Evolutionary conservation across 73 alveolate species (phyloP).

Genomic region (Tetrahymena thermophila): DNA sequence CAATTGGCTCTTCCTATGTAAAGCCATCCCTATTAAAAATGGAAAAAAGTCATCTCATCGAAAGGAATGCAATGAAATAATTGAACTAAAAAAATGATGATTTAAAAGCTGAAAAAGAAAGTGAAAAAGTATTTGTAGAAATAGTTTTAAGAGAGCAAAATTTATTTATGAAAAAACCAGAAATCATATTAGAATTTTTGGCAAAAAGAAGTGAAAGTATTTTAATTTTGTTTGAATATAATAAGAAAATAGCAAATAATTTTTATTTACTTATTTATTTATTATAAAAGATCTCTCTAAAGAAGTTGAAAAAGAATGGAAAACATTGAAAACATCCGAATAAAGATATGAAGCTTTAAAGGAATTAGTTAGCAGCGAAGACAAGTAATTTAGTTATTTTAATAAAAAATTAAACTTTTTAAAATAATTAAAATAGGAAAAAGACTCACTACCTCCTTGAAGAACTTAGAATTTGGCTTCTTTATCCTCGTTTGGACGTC

Average conservation of each 20-base stretch:
- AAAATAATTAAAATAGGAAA: not conserved
- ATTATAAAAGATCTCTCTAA: not conserved
- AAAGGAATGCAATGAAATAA: not conserved
- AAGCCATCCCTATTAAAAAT: not conserved
- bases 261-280: too few relatives aligned
- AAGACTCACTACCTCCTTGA: not conserved
- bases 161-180: not conserved
- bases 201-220: not conserved
- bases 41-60: not conserved
- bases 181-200: not conserved
- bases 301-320: not conserved
- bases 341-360: not conserved
- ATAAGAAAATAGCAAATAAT: not conserved
- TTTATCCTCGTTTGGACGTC: constrained; percentile 95
- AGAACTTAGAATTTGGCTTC: constrained; percentile 14
- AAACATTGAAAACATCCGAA: not conserved
- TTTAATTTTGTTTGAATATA: not conserved
- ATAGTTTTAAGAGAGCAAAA: not conserved
- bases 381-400: not conserved
- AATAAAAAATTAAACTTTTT: too few relatives aligned
- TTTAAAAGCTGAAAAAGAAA: not conserved
- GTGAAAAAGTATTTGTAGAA: not conserved
- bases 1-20: not conserved
- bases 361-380: not conserved
- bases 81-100: constrained; percentile 30